Evolutionary conservation across 768 basidiomycete genomes (phyloP).

Genomic region (Suillus spraguei): DNA sequence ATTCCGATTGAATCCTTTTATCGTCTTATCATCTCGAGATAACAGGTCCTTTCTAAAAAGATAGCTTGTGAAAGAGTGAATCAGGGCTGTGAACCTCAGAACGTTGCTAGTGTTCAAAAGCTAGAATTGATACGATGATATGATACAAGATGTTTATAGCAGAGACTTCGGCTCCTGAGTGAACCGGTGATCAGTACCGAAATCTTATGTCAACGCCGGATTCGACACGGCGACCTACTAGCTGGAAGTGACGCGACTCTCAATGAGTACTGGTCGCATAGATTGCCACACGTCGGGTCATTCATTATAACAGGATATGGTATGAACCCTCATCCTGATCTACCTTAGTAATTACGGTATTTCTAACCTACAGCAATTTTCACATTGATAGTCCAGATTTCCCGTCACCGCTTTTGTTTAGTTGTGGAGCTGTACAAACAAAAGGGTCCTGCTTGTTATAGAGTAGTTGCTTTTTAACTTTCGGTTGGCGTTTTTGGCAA

Average conservation of each 20-base stretch:
- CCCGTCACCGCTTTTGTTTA: no score
- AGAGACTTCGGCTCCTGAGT: conserved; percentile 16
- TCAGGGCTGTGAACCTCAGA: conserved; percentile 19
- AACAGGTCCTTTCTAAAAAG: conserved; percentile 17
- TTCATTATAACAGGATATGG: not conserved
- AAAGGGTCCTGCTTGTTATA: no score
- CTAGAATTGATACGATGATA: not conserved
- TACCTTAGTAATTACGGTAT: no score
- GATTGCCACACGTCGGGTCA: no score
- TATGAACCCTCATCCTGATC: no score
- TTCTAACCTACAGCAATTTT: not conserved
- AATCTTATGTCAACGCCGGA: not conserved
- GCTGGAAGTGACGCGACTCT: not conserved
- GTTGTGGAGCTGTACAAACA: no score
- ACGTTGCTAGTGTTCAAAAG: conserved; percentile 7
- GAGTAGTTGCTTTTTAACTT: no score
- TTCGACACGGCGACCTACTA: not conserved
- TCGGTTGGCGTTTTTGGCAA: no score
- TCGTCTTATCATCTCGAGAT: conserved; percentile 10
- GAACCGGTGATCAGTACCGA: conserved; percentile 9
- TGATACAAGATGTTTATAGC: conserved; percentile 17
- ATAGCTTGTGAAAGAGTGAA: conserved; percentile 10
- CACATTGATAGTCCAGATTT: no score
- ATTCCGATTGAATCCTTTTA: conserved; percentile 24
- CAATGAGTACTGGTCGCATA: not conserved